Evolutionary conservation across 208 protist genomes (phyloP), one percentile per base, ranked within the genome.

Genomic region (Trypanosoma scelopori): DNA sequence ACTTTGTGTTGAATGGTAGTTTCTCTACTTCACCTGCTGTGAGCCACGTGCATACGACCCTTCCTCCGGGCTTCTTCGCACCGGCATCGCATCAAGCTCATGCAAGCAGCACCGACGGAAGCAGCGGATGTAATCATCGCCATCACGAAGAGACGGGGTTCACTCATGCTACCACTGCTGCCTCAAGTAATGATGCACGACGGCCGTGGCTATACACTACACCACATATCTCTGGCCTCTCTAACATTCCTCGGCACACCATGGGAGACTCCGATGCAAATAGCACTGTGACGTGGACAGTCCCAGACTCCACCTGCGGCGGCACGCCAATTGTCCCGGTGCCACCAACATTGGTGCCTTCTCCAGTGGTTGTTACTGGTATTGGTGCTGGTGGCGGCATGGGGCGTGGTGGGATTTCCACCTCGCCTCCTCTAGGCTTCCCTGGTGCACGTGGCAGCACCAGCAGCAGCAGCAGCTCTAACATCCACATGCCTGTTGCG

Each of bases 161-260:
- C 20, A 35, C 53, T 43, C 5, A 3, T 35, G n/a, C 50, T 48
- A 48, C 45, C 20, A 35, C 30, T 35, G n/a, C 50, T 48, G 15
- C 45, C 20, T 25, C 45, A 3, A 48, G 18, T 13, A 48, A 13
- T 13, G 20, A 48, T 48, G 32, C 9, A 11, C 32, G 32, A 3
- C 32, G 32, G 32, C 9, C 32, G 32, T 37, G 1, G 18, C 22
- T 7, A 25, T 6, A 37, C 18, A 15, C 20, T 27, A 13, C 43
- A 5, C 23, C 25, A 16, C 42, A 11, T 18, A 42, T 65, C 32
- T 18, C 57, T 22, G 56, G 57, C 13, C 30, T 72, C 39, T 72
- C 66, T 5, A 72, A 58, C 28, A 72, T 72, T 42, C 42, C 43
- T n/a, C 66, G 49, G 9, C 57, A 39, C 15, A 18, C n/a, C 2